Evolutionary conservation across 495 filamentous ascomycete species (phyloP).

Genomic region (Tuber magnatum): DNA sequence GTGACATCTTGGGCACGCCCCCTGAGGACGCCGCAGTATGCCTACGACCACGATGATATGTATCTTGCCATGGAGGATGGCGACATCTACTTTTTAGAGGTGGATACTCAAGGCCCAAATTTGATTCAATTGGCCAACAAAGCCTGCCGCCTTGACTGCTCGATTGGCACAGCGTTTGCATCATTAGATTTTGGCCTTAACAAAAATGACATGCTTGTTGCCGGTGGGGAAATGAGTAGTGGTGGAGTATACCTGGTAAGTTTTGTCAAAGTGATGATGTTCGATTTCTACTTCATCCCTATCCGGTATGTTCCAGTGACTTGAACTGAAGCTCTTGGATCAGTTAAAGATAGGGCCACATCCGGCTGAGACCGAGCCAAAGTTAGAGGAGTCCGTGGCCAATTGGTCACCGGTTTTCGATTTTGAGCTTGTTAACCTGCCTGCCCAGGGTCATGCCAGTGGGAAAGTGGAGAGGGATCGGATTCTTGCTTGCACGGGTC

Average conservation of each 20-base stretch:
- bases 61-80: constrained; percentile 78
- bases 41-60: constrained; percentile 58
- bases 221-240: constrained; percentile 72
- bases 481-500: constrained; percentile 55
- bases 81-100: constrained; percentile 59
- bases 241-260: constrained; percentile 69
- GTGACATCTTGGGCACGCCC: constrained; percentile 66
- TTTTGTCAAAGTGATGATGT: constrained; percentile 29
- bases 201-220: constrained; percentile 66
- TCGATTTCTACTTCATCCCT: constrained; percentile 11
- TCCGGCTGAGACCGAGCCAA: constrained; percentile 42
- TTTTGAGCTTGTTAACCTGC: constrained; percentile 46
- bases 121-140: constrained; percentile 48
- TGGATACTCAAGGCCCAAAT: constrained; percentile 48
- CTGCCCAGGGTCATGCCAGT: constrained; percentile 25
- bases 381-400: constrained; percentile 54
- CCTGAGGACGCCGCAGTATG: constrained; percentile 53
- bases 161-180: constrained; percentile 62
- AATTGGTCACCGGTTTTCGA: constrained; percentile 83
- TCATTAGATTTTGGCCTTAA: constrained; percentile 47
- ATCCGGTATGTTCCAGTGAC: constrained; percentile 16
- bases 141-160: constrained; percentile 55
- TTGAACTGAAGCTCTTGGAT: constrained; percentile 37
- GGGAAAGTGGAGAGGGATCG: constrained; percentile 44
- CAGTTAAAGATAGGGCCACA: constrained; percentile 41